Evolutionary conservation across 2,329 filamentous ascomycete species (phyloP), one percentile per base, ranked within the genome.

Genomic region (Bimuria novae-zelandiae): DNA sequence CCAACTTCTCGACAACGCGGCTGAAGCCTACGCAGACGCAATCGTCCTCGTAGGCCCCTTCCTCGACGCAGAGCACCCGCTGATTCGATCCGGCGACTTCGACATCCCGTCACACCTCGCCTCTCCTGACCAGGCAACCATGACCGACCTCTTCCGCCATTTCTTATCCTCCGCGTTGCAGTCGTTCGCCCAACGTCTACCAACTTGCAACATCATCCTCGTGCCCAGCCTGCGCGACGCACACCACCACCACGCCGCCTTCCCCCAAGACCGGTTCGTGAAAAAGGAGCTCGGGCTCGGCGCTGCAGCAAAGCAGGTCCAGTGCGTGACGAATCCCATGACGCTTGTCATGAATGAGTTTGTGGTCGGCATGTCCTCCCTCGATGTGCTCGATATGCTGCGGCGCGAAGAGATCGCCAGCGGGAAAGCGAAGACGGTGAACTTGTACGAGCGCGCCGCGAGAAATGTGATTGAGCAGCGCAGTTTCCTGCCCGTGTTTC

Each of bases 401-500:
- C 82, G 87, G n/a, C 79, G 82, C 22, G 88, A 93, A 64, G 91
- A 96, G 72, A 79, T 88, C 1, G 74, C 79, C 5, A 82, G 83
- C 17, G 83, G 82, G 1, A 80, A 79, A 43, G 80, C 82, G 0
- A 71, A 72, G 7, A 82, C 86, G 48, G 72, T 80, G 0, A 85
- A 89, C 61, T 64, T 89, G 22, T 79, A 93, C 65, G 84, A 86
- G 14, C 79, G 93, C n/a, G 75, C 92, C 41, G 85, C 89, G 5
- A 82, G 86, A 17, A 88, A 94, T 61, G 74, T 99, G 16, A 84
- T 99, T 52, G 89, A 96, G 74, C 94, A 97, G 76, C 81, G 92
- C 6, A 92, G 94, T 68, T 97, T 92, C 74, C 91, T 91, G 65
- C 94, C 94, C 0, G 76, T 97, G 0, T 97, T 92, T 68, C 94